Percentiles rank a stretch among this genome's conserved stretches.
Conservation (phyloP, 345 rosid genomes). For the Acer campestre region DNA sequence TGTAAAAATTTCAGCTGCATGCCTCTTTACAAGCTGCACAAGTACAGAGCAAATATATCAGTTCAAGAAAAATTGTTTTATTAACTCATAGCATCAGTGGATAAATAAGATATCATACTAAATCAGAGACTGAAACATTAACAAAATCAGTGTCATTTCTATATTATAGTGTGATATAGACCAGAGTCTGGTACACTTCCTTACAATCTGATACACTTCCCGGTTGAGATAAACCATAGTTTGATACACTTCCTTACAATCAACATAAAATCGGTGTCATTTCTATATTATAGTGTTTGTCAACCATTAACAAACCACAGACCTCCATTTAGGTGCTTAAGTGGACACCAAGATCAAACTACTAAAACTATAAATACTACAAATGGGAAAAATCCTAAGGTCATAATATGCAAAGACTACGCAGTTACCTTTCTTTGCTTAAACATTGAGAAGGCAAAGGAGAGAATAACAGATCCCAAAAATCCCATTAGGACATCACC, state of each 20-base stretch:
- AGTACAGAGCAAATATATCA: conserved; percentile 8
- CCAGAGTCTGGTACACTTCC: neutral
- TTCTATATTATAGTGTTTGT: neutral
- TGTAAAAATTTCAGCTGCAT: conserved; percentile 91
- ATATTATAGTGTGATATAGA: neutral
- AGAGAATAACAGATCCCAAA: conserved; percentile 91
- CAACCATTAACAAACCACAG: neutral
- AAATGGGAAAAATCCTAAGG: neutral
- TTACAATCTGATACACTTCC: neutral
- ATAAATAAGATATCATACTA: neutral
- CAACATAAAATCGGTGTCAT: neutral
- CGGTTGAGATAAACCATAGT: neutral
- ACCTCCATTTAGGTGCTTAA: neutral
- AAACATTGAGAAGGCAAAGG: conserved; percentile 96
- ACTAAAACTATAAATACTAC: neutral
- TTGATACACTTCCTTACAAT: neutral
- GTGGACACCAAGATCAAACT: neutral
- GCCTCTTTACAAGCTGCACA: conserved; percentile 90
- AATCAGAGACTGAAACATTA: neutral
- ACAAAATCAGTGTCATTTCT: neutral
- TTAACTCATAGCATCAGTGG: neutral
- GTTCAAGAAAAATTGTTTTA: neutral
- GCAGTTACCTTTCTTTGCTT: conserved; percentile 80
- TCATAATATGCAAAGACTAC: neutral
- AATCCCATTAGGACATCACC: conserved; percentile 96